Evolutionary conservation across 2,329 filamentous ascomycete genomes (phyloP), one percentile per base, ranked within the genome.

Genomic region (Curvularia spicifera): DNA sequence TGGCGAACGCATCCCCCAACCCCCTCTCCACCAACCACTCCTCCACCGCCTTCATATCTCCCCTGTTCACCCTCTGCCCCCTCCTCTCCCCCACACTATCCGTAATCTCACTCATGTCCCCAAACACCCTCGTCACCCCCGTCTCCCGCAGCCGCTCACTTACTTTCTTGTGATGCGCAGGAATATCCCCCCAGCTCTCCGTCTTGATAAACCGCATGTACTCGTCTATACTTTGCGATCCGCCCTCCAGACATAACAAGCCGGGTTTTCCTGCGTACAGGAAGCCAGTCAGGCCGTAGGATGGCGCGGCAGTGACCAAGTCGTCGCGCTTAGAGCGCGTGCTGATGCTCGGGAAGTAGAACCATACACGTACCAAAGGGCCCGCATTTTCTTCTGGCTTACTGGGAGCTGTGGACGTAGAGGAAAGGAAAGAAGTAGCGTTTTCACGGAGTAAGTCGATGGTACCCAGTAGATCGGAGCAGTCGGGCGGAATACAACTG

Each of bases 131-230:
- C 0, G 55, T 66, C 67, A 76, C 57, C 2, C 66, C 69, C 0
- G 58, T 66, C 67, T 85, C 82, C 0, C 83, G 70, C 56, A 79
- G 80, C 9, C 82, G 72, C 74, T 87, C 85, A 67, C 82, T 86
- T 37, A 87, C 85, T 64, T 87, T 87, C 63, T 87, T 87, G 60
- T 87, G 85, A 56, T 86, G 80, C 18, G 83, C 79, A 0, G 85
- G 85, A 5, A 87, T 87, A 69, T 87, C 85, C 0, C 84, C 82
- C 85, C 85, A 87, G 52, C 83, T 85, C 63, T 87, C 82, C 5
- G 84, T 87, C 72, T 87, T 87, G 74, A 87, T 87, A 56, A 84
- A 87, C 28, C 79, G 82, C 85, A 87, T 87, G 63, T 86, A 87
- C 9, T 80, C 81, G 55, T 87, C 85, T 2, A 87, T 80, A 26